Evolutionary conservation across 495 filamentous ascomycete species (phyloP).

Genomic region (Penicillium malachiteum): DNA sequence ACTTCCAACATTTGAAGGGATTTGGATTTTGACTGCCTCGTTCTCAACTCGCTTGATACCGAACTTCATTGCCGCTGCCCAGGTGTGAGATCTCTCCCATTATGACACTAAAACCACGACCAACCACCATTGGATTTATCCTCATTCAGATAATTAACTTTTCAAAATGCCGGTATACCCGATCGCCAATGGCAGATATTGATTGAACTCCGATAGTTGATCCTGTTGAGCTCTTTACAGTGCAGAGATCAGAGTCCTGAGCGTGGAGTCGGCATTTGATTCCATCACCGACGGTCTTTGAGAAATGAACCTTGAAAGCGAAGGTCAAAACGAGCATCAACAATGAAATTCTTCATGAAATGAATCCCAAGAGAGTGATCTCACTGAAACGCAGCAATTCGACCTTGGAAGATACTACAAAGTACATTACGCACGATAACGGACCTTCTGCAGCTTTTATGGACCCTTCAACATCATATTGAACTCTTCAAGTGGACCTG

Average conservation of each 20-base stretch:
- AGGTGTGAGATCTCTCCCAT: background rate
- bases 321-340: background rate
- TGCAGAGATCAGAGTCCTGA: background rate
- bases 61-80: background rate
- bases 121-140: background rate
- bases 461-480: background rate
- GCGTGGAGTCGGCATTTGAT: slow-evolving; percentile 9
- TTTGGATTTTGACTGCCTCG: too few species aligned
- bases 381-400: too few species aligned
- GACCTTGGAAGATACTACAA: too few species aligned
- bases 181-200: background rate
- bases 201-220: background rate
- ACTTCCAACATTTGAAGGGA: too few species aligned
- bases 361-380: background rate
- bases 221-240: background rate
- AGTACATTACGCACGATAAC: too few species aligned
- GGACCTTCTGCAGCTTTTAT: background rate
- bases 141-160: background rate
- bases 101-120: too few species aligned
- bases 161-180: background rate
- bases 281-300: slow-evolving; percentile 11
- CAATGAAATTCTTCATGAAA: background rate
- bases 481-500: background rate
- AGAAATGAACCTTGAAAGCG: background rate
- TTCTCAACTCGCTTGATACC: too few species aligned